These are phyloP conservation scores for Pichia eremophila DNA, from an alignment of 805 yeast species.

Conservation along the genomic window DNA sequence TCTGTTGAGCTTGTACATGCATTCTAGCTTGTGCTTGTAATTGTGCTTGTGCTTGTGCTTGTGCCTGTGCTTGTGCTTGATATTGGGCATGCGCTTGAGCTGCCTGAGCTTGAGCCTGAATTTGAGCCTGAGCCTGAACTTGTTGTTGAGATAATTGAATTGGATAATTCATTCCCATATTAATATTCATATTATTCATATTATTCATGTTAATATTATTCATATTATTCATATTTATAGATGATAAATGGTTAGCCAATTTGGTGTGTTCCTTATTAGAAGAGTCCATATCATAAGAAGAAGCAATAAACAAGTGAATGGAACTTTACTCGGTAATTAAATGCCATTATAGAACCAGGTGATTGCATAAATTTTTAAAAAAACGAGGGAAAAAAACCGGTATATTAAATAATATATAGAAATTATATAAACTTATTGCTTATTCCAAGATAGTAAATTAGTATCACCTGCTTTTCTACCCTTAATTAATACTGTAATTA, in stretches of 20 bases:
- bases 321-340: too few relatives aligned
- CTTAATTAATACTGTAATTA: slow-evolving; percentile 45
- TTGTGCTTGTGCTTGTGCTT: slow-evolving; percentile 1
- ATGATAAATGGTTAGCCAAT: too few relatives aligned
- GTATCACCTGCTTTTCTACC: slow-evolving; percentile 70
- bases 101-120: slow-evolving; percentile 3
- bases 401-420: too few relatives aligned
- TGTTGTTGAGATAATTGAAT: neutral
- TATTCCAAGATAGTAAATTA: slow-evolving; percentile 66
- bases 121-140: slow-evolving; percentile 6
- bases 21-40: neutral
- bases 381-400: too few relatives aligned
- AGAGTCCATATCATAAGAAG: too few relatives aligned
- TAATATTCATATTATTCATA: too few relatives aligned
- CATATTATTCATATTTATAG: neutral
- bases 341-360: too few relatives aligned
- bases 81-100: neutral
- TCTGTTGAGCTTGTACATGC: neutral
- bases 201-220: too few relatives aligned
- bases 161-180: too few relatives aligned
- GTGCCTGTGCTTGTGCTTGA: slow-evolving; percentile 2
- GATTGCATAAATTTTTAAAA: too few relatives aligned
- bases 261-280: too few relatives aligned
- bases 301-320: too few relatives aligned
- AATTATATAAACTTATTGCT: slow-evolving; percentile 12